These are phyloP conservation scores for Kandelia obovata DNA, from an alignment of 345 rosid genomes.

Conservation along the genomic window DNA sequence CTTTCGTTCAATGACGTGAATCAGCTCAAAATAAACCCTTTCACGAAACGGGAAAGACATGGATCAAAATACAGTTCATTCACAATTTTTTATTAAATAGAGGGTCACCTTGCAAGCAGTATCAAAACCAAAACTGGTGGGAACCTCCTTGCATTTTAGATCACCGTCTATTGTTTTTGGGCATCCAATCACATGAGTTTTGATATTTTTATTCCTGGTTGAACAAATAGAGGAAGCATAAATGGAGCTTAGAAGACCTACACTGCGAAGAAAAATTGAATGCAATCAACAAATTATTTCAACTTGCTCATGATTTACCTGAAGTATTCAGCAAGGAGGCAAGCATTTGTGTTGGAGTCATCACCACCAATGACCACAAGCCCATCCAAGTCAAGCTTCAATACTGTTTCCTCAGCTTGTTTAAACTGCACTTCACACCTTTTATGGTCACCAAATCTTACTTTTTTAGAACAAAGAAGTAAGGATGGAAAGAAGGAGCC, in stretches of 20 bases:
- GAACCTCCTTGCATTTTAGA: slow-evolving; percentile 96
- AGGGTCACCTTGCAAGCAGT: slow-evolving; percentile 96
- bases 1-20: too few species aligned
- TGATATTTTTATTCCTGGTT: slow-evolving; percentile 72
- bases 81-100: neutral
- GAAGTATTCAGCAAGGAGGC: slow-evolving; percentile 95
- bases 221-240: slow-evolving; percentile 5
- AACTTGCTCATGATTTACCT: slow-evolving; percentile 34
- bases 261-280: too few species aligned
- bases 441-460: slow-evolving; percentile 4
- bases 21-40: too few species aligned
- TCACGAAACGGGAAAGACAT: neutral
- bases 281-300: too few species aligned
- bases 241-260: neutral
- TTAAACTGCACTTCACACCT: slow-evolving; percentile 58
- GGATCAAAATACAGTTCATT: neutral
- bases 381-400: slow-evolving; percentile 89
- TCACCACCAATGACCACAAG: slow-evolving; percentile 95
- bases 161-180: slow-evolving; percentile 99
- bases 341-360: slow-evolving; percentile 97
- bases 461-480: neutral
- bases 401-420: slow-evolving; percentile 94
- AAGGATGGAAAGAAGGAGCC: slow-evolving; percentile 2
- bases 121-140: slow-evolving; percentile 94
- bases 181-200: slow-evolving; percentile 90